Evolutionary conservation across 2,329 filamentous ascomycete genomes (phyloP).

Genomic region (Colletotrichum somersetense): DNA sequence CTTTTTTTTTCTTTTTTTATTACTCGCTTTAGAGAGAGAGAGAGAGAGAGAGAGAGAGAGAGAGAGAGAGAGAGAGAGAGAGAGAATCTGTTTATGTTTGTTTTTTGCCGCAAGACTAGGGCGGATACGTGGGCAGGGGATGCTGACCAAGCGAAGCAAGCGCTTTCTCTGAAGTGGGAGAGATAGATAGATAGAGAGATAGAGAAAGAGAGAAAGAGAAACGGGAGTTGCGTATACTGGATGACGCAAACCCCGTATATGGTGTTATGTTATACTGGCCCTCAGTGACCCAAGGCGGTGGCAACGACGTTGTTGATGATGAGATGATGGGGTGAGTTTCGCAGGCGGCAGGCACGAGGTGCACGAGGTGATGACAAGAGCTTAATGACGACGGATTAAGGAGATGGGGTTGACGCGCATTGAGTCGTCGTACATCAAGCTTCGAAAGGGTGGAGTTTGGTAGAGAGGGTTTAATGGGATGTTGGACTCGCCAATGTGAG

Average conservation of each 20-base stretch:
- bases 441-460: conserved; percentile 35
- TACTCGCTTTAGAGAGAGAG: too few species aligned
- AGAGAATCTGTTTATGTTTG: too few species aligned
- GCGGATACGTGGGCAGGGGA: not conserved
- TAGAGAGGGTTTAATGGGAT: conserved; percentile 2
- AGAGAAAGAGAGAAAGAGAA: too few species aligned
- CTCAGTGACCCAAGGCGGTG: conserved; percentile 12
- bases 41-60: not conserved
- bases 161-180: too few species aligned
- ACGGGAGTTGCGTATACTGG: conserved; percentile 23
- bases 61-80: not conserved
- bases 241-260: conserved; percentile 33
- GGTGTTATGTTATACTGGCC: not conserved
- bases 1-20: not conserved
- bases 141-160: too few species aligned
- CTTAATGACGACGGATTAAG: conserved; percentile 30
- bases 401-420: conserved; percentile 36
- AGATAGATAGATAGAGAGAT: too few species aligned
- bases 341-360: conserved; percentile 5
- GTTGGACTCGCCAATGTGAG: conserved; percentile 28
- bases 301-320: not conserved
- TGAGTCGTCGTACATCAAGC: conserved; percentile 39
- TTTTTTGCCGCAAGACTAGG: too few species aligned
- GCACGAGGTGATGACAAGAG: conserved; percentile 33
- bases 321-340: conserved; percentile 30